These are phyloP conservation scores for Coleophoma cylindrospora DNA, from an alignment of 2,329 filamentous ascomycete genomes.

Conservation along the genomic window DNA sequence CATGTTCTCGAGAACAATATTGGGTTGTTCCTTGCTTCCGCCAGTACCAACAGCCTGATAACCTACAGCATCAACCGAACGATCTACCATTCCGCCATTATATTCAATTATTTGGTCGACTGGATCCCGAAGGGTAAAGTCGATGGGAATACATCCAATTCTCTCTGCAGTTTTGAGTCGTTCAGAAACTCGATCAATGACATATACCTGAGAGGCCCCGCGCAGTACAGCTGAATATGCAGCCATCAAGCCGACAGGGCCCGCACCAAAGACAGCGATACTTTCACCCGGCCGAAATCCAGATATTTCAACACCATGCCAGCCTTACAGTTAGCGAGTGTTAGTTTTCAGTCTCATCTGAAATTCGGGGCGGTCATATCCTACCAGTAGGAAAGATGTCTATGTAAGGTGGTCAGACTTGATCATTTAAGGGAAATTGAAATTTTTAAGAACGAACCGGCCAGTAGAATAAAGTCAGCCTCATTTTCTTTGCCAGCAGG, in stretches of 20 bases:
- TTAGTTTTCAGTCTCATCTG: too few species aligned
- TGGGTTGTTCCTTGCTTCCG: slow-evolving; percentile 54
- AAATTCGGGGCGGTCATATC: too few species aligned
- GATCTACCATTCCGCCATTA: slow-evolving; percentile 57
- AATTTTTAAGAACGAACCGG: slow-evolving; percentile 9
- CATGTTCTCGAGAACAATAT: slow-evolving; percentile 58
- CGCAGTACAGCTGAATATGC: slow-evolving; percentile 58
- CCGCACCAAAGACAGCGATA: slow-evolving; percentile 61
- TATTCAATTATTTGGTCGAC: slow-evolving; percentile 54
- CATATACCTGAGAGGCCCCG: slow-evolving; percentile 55
- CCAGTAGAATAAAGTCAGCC: slow-evolving; percentile 50
- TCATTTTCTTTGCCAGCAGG: slow-evolving; percentile 52
- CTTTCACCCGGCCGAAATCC: slow-evolving; percentile 56
- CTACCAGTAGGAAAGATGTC: slow-evolving; percentile 38
- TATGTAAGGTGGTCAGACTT: too few species aligned
- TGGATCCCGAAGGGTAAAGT: slow-evolving; percentile 54
- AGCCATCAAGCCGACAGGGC: slow-evolving; percentile 62
- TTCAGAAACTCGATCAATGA: slow-evolving; percentile 58
- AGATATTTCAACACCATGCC: slow-evolving; percentile 51
- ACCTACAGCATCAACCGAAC: slow-evolving; percentile 60
- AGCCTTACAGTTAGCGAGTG: slow-evolving; percentile 28
- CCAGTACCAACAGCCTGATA: slow-evolving; percentile 55
- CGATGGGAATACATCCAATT: slow-evolving; percentile 56
- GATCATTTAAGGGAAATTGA: too few species aligned
- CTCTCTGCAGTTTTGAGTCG: slow-evolving; percentile 53